Evolutionary conservation across 495 filamentous ascomycete genomes (phyloP), one percentile per base, ranked within the genome.

Genomic region (Aspergillus conjunctus): DNA sequence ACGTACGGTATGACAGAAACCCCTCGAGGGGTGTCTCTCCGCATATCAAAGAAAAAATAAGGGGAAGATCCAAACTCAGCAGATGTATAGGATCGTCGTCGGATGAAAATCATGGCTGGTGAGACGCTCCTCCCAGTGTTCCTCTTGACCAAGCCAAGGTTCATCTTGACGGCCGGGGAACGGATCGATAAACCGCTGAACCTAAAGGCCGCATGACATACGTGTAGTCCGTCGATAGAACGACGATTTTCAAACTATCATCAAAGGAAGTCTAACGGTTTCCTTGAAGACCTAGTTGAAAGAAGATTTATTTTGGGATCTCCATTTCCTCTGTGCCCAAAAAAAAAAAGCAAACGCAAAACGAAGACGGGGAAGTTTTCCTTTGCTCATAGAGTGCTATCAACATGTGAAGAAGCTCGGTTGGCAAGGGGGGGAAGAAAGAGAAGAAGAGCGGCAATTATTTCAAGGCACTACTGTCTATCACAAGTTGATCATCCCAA

Each of bases 181-280:
- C 70, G 73, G 72, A 71, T 75, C 70, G 68, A 72, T 63, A 66
- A 67, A 73, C 68, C 72, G 70, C 72, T 71, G 69, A 77, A 75
- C 72, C 63, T 73, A 71, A 74, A 33, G 69, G 54, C 65, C 73
- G 65, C 71, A 76, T 75, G 71, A 75, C 69, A 73, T 73, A 58
- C 71, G 58, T 62, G 61, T 50, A 62, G 26, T 26, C 26, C 2
- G 26, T 26, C 2, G 62, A 58, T 59, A 55, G 59, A 56, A 44
- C 37, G 60, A 60, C 22, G 60, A 58, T 46, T 62, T 60, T 48
- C 51, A 30, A 52, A 56, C 51, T 53, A 68, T 67, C 54, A 67
- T 63, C 30, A 33, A 18, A 52, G 26, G 49, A 48, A 46, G 22
- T 48, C 18, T 33, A 58, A 58, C 55, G 45, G 58, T 44, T 59